A percentile compares a stretch with the other conserved stretches of the same genome.
Conservation (phyloP, 768 basidiomycete genomes). For the Mycena capillaripes region DNA sequence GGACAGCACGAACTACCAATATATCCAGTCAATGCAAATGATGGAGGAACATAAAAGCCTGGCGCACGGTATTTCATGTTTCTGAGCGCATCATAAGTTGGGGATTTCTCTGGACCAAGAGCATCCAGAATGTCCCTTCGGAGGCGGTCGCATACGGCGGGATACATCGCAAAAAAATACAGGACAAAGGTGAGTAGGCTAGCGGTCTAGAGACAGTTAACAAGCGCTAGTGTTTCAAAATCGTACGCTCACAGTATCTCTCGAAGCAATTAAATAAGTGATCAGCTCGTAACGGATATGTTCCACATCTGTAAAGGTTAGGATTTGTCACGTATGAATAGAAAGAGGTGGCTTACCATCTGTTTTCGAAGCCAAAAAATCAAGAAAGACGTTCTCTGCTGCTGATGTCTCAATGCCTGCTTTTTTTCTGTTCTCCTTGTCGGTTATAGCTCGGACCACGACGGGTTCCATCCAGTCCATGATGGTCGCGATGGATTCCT, state of each 20-base stretch:
- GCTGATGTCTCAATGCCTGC: conserved; percentile 41
- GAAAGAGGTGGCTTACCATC: conserved; percentile 45
- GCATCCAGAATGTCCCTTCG: conserved; percentile 56
- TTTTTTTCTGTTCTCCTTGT: conserved; percentile 44
- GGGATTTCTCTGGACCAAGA: conserved; percentile 49
- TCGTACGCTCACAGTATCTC: conserved; percentile 61
- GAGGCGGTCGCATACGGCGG: conserved; percentile 57
- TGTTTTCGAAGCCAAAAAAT: conserved; percentile 36
- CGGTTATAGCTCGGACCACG: conserved; percentile 51
- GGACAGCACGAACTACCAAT: conserved; percentile 59
- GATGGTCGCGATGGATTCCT: conserved; percentile 18
- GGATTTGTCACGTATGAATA: too few relatives aligned
- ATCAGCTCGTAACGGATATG: conserved; percentile 24
- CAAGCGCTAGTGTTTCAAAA: not conserved
- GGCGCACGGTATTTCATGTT: conserved; percentile 56
- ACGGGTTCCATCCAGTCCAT: conserved; percentile 59
- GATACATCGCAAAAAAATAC: conserved; percentile 57
- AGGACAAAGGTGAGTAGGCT: conserved; percentile 62
- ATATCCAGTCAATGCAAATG: not conserved
- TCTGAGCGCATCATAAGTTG: conserved; percentile 56
- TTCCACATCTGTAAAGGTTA: conserved; percentile 5
- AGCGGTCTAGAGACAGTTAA: conserved; percentile 52
- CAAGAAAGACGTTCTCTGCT: conserved; percentile 30
- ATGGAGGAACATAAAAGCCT: conserved; percentile 46
- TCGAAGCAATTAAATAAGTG: conserved; percentile 58